Conservation (phyloP, 345 rosid species). For the Laguncularia racemosa region DNA sequence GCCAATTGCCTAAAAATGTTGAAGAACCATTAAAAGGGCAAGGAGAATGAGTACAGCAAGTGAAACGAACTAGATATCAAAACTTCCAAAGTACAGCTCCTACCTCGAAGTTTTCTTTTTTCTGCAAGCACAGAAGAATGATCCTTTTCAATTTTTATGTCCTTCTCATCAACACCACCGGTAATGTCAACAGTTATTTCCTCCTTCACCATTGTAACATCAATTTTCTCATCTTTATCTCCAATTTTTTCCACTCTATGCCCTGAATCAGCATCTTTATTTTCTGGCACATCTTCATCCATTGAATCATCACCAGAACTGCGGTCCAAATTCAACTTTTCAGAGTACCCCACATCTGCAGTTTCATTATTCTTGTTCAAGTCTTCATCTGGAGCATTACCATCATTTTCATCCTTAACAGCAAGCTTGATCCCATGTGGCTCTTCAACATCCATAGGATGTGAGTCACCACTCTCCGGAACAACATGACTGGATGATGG, state of each 20-base stretch:
- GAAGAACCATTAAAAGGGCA: not conserved
- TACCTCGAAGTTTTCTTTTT: conserved; percentile 84
- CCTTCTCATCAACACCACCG: conserved; percentile 39
- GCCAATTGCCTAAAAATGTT: too few species aligned
- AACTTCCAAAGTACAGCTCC: conserved; percentile 9
- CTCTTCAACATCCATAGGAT: conserved; percentile 89
- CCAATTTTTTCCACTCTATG: conserved; percentile 43
- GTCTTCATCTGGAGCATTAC: conserved; percentile 54
- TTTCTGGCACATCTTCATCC: conserved; percentile 85
- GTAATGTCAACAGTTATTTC: conserved; percentile 38
- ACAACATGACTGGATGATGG: conserved; percentile 57
- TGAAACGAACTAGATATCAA: not conserved
- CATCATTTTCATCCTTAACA: conserved; percentile 59
- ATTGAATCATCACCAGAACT: conserved; percentile 96
- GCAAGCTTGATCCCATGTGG: conserved; percentile 57
- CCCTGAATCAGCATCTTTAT: conserved; percentile 66
- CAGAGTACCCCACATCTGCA: conserved; percentile 66
- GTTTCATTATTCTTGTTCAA: conserved; percentile 55
- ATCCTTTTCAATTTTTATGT: conserved; percentile 27
- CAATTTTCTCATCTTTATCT: conserved; percentile 42
- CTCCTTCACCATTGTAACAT: conserved; percentile 28
- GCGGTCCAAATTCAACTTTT: conserved; percentile 90
- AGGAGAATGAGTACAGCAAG: not conserved
- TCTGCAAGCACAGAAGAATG: conserved; percentile 35
- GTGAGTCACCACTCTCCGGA: conserved; percentile 63